Evolutionary conservation across 495 filamentous ascomycete genomes (phyloP), one percentile per base, ranked within the genome.

Genomic region (Chaetomium fimeti): DNA sequence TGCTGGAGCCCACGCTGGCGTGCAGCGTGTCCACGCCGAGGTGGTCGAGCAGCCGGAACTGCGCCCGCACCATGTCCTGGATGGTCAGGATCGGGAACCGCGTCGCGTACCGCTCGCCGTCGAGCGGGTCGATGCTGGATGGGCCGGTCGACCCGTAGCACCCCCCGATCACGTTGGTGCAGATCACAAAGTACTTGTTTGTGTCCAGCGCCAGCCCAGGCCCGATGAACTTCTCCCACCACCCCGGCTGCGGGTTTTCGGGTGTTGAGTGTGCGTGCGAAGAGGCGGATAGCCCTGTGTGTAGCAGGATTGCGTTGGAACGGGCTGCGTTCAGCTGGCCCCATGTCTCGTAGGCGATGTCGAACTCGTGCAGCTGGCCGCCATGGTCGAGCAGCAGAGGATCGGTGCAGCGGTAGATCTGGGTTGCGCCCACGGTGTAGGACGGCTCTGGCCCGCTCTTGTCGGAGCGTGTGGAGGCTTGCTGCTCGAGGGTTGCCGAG

Each of bases 161-260:
- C 24, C 95, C 91, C 25, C 95, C 94, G 40, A 99, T 82, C 18
- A 97, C 91, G 74, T 99, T 99, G 11, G 95, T 98, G 76, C 94
- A 99, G 65, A 99, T 91, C 55, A 99, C 77, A 72, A 89, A 89
- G 77, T 95, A 96, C 71, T 91, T 93, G 70, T 93, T 75, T 2
- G 95, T 99, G 75, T 99, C 91, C 8, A 99, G 75, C 24, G 92
- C 87, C 36, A 83, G 82, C 0, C 91, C 92, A 0, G 95, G 90
- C 0, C 94, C 94, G 67, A 99, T 97, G 75, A 99, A 99, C 74
- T 90, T 96, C 79, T 99, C 95, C 94, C 94, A 99, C 94, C 94
- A 99, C 0, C 94, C 94, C 0, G 90, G 87, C 74, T 96, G 90
- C 0, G 90, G 85, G 74, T 98, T 99, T 16, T 77, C 81, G 42